Evolutionary conservation across 2,329 filamentous ascomycete species (phyloP), one percentile per base, ranked within the genome.

Genomic region (Aspergillus carbonarius): DNA sequence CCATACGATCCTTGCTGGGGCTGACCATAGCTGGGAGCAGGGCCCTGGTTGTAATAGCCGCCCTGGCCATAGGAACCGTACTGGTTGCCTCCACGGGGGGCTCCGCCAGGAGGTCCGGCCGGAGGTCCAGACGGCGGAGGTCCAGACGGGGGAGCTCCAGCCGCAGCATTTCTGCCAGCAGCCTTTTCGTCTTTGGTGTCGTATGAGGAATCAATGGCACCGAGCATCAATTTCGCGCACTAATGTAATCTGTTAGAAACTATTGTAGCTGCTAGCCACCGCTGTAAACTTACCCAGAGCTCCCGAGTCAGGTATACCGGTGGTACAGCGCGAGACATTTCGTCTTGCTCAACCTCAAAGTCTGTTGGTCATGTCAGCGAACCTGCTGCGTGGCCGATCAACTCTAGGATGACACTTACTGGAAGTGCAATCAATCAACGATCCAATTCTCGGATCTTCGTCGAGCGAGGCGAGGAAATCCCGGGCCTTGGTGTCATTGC

Each of bases 301-400:
- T 88, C 85, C 9, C 85, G 84, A 4, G 85, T 87, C 40, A 88
- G 75, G 63, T 88, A 81, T 27, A 88, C 82, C 3, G 85, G 85
- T 7, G 85, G 85, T 59, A 82, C 81, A 27, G 84, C 83, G 50
- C 81, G 81, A 1, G 83, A 78, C 85, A 89, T 87, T 68, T 88
- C 85, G 49, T 85, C 84, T 61, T 86, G 85, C 69, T 89, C 87
- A 63, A 87, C 85, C 73, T 88, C 86, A 66, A 83, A 88, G 75
- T 88, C 85, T 85, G 65, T 58, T 55, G 47, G 46, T 55, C 55
- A 63, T 66, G 66, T 68, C 66, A 65, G 32, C 15, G 39, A 32
- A 12, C 30, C 18, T 13, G 7, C 15, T 44, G 15, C 8, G 18
- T 8, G 17, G 10, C 4, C 2, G 8, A 17, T 17, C 34, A 12